A percentile compares a stretch with the other conserved stretches of the same genome.
phyloP scores from a whole-genome alignment of 148 eudicot genomes.

The Cornus controversa region DNA sequence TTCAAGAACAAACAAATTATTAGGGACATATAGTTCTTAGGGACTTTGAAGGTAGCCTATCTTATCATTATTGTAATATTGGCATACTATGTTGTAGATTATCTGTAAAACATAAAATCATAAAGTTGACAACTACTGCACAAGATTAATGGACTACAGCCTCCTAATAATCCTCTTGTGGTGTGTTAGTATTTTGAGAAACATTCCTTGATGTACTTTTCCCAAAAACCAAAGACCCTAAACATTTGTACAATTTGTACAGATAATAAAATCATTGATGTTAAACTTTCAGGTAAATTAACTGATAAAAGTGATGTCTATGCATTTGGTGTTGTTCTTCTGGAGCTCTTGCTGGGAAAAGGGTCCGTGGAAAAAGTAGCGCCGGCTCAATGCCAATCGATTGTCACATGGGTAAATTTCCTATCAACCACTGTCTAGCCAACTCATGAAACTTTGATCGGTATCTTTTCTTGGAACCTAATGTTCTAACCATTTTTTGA shows the following conservation, averaged over 20 bases:
- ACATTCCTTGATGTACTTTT: no score
- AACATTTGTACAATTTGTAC: neutral
- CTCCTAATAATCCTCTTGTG: neutral
- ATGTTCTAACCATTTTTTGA: slow-evolving; percentile 7
- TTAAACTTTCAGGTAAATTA: slow-evolving; percentile 51
- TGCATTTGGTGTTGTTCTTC: slow-evolving; percentile 72
- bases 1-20: no score
- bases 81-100: no score
- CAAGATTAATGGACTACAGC: no score
- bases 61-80: no score
- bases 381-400: slow-evolving; percentile 50
- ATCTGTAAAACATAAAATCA: no score
- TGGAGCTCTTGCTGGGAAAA: slow-evolving; percentile 72
- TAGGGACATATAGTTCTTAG: no score
- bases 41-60: no score
- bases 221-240: neutral
- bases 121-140: no score
- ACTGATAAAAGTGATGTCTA: slow-evolving; percentile 83
- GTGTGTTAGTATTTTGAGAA: neutral
- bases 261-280: neutral
- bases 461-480: neutral
- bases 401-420: slow-evolving; percentile 63
- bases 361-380: slow-evolving; percentile 51
- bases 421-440: neutral
- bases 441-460: neutral